Base-by-base conservation (phyloP, 2,329 filamentous ascomycete species). In the Metarhizium sp. region DNA sequence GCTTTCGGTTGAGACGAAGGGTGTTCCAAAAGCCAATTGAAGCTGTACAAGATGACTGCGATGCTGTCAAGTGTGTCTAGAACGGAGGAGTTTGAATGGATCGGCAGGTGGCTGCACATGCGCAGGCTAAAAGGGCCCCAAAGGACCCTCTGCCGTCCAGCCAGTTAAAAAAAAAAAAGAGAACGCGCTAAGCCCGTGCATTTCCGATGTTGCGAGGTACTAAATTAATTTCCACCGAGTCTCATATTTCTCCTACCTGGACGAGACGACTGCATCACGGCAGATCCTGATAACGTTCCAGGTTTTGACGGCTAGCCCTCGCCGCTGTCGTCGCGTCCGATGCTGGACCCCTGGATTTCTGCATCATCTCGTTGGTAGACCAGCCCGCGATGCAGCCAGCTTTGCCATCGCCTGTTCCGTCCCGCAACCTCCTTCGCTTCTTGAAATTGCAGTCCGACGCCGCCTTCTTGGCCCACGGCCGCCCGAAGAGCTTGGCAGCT, bases 401-500 rank as follows among this genome's bases (percentile, higher is more conserved):
- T 60, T 62, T 76, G 63, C 71, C 69, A 59, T 59, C 67, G 45
- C 73, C 75, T 51, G 78, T 76, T 52, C 80, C 80, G 30, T 83
- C 80, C 52, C 71, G 70, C 60, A 74, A 69, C 57, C 79, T 92
- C 20, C 76, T 94, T 59, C 84, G 84, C 61, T 92, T 89, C 68
- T 77, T 94, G 59, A 84, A 83, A 61, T 81, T 77, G 54, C 88
- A 92, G 69, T 83, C 87, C 60, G 79, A 87, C 62, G 75, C 75
- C 54, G 66, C 80, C 59, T 79, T 81, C 63, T 79, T 68, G 73
- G 66, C 54, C 66, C 72, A 54, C 75, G 72, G 63, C 65, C 67
- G 36, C 38, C 48, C 46, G 16, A 29, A 38, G 50, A 46, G 40
- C 42, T 54, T 30, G 11, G 16, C 13, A 50, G 40, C 59, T 57